Conservation (phyloP, 495 filamentous ascomycete species). For the Chaetomidium leptoderma region DNA sequence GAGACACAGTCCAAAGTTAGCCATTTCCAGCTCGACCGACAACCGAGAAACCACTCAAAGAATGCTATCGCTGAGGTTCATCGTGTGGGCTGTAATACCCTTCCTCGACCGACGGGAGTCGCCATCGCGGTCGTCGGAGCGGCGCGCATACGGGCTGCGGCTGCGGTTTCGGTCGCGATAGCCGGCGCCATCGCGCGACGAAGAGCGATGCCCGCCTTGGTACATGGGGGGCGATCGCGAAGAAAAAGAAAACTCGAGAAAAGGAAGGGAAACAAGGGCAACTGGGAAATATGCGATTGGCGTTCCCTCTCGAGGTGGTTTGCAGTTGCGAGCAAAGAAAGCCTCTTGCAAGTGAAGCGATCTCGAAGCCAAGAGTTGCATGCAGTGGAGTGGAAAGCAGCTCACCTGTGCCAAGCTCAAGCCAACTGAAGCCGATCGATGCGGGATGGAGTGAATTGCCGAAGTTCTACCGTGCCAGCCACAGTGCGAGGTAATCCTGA, state of each 20-base stretch:
- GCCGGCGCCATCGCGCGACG: conserved; percentile 22
- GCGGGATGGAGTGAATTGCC: too few species aligned
- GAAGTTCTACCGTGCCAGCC: conserved; percentile 7
- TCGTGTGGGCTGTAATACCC: conserved; percentile 38
- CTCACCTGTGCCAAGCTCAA: conserved; percentile 8
- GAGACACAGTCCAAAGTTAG: conserved; percentile 30
- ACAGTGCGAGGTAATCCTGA: conserved; percentile 5
- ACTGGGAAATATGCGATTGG: not conserved
- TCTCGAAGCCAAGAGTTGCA: conserved; percentile 9
- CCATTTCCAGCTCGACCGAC: conserved; percentile 22
- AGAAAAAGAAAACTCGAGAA: conserved; percentile 15
- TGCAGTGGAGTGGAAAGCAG: not conserved
- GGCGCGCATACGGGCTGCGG: conserved; percentile 21
- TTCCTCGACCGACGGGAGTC: conserved; percentile 43
- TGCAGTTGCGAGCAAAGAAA: not conserved
- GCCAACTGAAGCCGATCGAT: too few species aligned
- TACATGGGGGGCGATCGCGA: conserved; percentile 20
- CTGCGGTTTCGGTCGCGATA: conserved; percentile 21
- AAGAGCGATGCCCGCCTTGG: conserved; percentile 19
- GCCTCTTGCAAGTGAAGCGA: not conserved
- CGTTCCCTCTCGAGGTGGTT: not conserved
- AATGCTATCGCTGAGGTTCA: conserved; percentile 15
- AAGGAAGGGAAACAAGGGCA: not conserved
- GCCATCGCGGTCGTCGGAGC: conserved; percentile 29
- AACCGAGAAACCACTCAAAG: conserved; percentile 15